Evolutionary conservation across 1,284 basidiomycete genomes (phyloP), one percentile per base, ranked within the genome.

Genomic region (Earliella scabrosa): DNA sequence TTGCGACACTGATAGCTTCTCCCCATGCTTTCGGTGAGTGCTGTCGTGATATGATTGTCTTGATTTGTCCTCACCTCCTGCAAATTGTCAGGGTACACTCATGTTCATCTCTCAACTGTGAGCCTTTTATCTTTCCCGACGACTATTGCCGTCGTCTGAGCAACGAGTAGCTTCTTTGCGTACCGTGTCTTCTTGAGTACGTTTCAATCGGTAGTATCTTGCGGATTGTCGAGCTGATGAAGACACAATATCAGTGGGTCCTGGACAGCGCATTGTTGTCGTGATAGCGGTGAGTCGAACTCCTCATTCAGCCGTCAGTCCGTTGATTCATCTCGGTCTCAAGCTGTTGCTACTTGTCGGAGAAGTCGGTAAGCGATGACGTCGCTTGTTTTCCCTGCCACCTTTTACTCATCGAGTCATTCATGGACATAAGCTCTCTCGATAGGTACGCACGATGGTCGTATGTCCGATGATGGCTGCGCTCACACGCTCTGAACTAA

Each of bases 151-250:
- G 5, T 16, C 35, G 11, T 9, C 31, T 14, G 6, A 31, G 3
- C 4, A 10, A 2, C 3, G 16, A 7, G 9, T 21, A 56, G 48
- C 14, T 51, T 56, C 45, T 47, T 50, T 18, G 45, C 45, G 7
- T 38, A 35, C n/a, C 54, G 54, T 3, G 54, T 56, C 10, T 38
- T 38, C 13, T 10, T 56, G 23, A 56, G 54, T 56, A 43, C 14
- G 38, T 35, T 4, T 5, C 4, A 5, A 13, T 3, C n/a, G 10
- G 16, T 34, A 6, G 32, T 16, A 34, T 34, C 5, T 6, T 34
- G 32, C 13, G 16, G 9, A 38, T 16, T 18, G 35, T 16, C n/a
- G 7, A 8, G n/a, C n/a, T n/a, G n/a, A n/a, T 18, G 35, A 18
- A 8, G n/a, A 9, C 8, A 5, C 10, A 18, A 21, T 40, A 21